Conservation (phyloP, 306 rosid genomes). For the Purshia tridentata region DNA sequence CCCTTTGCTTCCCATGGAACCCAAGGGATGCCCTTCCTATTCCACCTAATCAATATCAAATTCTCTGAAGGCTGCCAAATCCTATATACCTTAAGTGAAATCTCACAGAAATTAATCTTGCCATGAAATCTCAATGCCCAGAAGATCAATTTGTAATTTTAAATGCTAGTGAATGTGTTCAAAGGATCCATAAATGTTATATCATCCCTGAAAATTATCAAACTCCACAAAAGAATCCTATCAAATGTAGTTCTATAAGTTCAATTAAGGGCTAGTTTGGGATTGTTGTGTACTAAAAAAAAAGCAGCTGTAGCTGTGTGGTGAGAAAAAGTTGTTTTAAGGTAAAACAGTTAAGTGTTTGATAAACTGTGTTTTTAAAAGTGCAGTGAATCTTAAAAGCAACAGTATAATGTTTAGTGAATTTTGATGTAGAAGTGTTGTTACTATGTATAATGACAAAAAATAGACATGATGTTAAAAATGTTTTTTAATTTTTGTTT, state of each 20-base stretch:
- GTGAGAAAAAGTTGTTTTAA: too few relatives aligned
- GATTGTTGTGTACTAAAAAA: too few relatives aligned
- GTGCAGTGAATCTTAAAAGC: too few relatives aligned
- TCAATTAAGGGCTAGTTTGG: too few relatives aligned
- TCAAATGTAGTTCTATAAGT: conserved; percentile 1
- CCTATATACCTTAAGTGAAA: conserved; percentile 69
- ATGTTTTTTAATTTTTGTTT: too few relatives aligned
- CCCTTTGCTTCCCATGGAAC: conserved; percentile 96
- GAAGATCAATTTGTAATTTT: conserved; percentile 80
- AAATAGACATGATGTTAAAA: too few relatives aligned
- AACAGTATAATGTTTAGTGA: too few relatives aligned
- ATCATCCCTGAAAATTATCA: conserved; percentile 70
- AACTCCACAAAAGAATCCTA: conserved; percentile 14
- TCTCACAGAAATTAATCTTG: conserved; percentile 69
- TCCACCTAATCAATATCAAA: conserved; percentile 83
- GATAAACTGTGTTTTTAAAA: too few relatives aligned
- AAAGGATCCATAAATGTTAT: conserved; percentile 76
- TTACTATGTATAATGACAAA: too few relatives aligned
- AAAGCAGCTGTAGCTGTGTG: too few relatives aligned
- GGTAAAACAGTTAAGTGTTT: too few relatives aligned
- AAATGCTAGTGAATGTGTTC: conserved; percentile 82
- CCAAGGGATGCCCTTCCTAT: conserved; percentile 77
- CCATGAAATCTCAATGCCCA: conserved; percentile 96
- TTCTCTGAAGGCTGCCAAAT: conserved; percentile 98
- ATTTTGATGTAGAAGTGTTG: too few relatives aligned